Conservation (phyloP, 306 rosid genomes). For the Sechiopsis laciniata region DNA sequence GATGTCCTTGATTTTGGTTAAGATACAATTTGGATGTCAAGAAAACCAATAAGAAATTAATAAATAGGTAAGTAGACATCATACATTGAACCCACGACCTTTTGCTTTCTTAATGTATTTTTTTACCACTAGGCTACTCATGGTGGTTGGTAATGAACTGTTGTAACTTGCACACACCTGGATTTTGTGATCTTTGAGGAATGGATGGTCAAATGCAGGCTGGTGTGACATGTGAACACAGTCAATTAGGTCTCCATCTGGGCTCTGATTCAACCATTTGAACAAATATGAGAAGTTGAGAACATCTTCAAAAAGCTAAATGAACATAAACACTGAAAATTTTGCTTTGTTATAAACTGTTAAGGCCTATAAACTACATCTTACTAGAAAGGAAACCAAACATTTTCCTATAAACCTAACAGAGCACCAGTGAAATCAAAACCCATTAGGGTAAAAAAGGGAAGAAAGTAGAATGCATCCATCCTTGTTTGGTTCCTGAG, state of each 20-base stretch:
- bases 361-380: neutral
- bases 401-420: slow-evolving; percentile 16
- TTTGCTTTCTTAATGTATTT: too few relatives aligned
- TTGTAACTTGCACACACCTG: neutral
- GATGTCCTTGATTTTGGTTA: too few relatives aligned
- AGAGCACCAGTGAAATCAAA: neutral
- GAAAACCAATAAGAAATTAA: too few relatives aligned
- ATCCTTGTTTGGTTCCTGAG: neutral
- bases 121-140: too few relatives aligned
- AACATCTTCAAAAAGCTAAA: neutral
- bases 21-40: too few relatives aligned
- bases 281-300: slow-evolving; percentile 1
- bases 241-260: slow-evolving; percentile 92
- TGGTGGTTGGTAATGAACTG: too few relatives aligned
- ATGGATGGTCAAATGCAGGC: slow-evolving; percentile 97
- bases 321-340: neutral
- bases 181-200: slow-evolving; percentile 89
- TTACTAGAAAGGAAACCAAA: neutral
- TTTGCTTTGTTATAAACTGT: slow-evolving; percentile 19
- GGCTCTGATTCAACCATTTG: slow-evolving; percentile 58
- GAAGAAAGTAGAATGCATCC: neutral
- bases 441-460: slow-evolving; percentile 15
- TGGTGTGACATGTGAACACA: slow-evolving; percentile 79
- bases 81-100: too few relatives aligned
- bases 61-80: too few relatives aligned